Evolutionary conservation across 2,329 filamentous ascomycete genomes (phyloP).

Genomic region (Talaromyces marneffei): DNA sequence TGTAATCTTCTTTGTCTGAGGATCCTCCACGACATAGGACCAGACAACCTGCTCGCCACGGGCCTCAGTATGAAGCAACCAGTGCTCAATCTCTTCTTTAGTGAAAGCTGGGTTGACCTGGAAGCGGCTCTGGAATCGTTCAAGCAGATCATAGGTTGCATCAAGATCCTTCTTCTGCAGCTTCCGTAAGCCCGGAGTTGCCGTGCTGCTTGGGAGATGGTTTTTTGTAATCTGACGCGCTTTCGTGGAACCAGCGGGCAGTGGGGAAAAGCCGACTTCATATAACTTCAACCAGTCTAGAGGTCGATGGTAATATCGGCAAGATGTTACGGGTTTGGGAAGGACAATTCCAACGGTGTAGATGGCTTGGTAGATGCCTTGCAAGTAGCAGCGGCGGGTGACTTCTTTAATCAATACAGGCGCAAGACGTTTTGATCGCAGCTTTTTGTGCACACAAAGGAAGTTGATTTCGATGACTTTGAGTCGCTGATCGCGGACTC

Average conservation of each 20-base stretch:
- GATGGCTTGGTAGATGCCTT: constrained; percentile 87
- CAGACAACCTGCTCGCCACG: constrained; percentile 78
- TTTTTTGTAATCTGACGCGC: constrained; percentile 81
- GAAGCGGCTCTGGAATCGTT: constrained; percentile 71
- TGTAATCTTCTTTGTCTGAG: constrained; percentile 70
- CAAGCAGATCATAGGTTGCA: constrained; percentile 66
- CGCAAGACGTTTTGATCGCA: constrained; percentile 83
- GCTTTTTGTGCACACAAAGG: constrained; percentile 95
- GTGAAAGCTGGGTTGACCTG: constrained; percentile 79
- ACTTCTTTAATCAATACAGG: constrained; percentile 97
- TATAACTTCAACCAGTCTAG: constrained; percentile 95
- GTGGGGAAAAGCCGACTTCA: constrained; percentile 86
- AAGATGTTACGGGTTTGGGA: constrained; percentile 85
- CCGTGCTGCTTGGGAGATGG: constrained; percentile 67
- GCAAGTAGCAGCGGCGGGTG: constrained; percentile 80
- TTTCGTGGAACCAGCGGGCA: constrained; percentile 78
- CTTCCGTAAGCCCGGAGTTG: constrained; percentile 67
- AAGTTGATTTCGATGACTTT: constrained; percentile 94
- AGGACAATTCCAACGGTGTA: constrained; percentile 91
- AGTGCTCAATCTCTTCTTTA: constrained; percentile 77
- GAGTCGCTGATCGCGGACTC: constrained; percentile 69
- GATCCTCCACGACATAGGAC: constrained; percentile 81
- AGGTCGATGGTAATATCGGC: constrained; percentile 89
- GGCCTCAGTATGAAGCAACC: constrained; percentile 67
- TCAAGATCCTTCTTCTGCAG: constrained; percentile 77